Base-by-base conservation (phyloP, 148 eudicot species). In the Rhododendron henanense region DNA sequence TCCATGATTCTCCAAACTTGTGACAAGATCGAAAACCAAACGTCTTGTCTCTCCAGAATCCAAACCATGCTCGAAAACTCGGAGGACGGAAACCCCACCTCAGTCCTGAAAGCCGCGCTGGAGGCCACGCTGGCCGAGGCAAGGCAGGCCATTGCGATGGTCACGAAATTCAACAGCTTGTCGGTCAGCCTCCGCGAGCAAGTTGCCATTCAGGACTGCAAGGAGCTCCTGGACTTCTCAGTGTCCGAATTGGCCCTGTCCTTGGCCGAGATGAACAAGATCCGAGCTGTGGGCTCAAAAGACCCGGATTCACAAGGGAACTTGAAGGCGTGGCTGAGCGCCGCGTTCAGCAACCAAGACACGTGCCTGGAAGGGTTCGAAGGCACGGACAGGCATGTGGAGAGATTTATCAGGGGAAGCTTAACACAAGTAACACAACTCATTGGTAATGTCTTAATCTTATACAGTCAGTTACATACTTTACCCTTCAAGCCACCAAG, bases 321-420 rank as follows among this genome's bases (percentile, higher is more conserved):
- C 92, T 88, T 96, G 6, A 89, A 92, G 65, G 93, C 98, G 13
- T 97, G 99, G 99, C 89, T 97, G 11, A 97, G 99, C 83, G 99
- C 98, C 0, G 99, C 98, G 11, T 78, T 94, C 18, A 93, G 98
- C 85, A 94, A 97, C 89, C 99, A 97, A 82, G 98, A 97, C 87
- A 97, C 99, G 0, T 97, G 99, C 88, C 94, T 95, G 0, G 98
- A 97, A 87, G 99, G 99, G 61, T 95, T 97, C 51, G 94, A 97
- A 83, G 99, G 98, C 51, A 93, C 98, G 0, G 88, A 90, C 76
- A 86, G 91, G 25, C 90, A 84, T 10, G 87, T 92, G 15, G 92
- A 91, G 81, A 91, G 86, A 31, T 91, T 89, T 87, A 90, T 96
- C n/a, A 90, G 87, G 84, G 97, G 98, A 50, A 91, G 96, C 80